Percentiles rank a stretch among this genome's conserved stretches.
Conservation (phyloP, 2,329 filamentous ascomycete genomes). For the Clarireedia paspali region DNA sequence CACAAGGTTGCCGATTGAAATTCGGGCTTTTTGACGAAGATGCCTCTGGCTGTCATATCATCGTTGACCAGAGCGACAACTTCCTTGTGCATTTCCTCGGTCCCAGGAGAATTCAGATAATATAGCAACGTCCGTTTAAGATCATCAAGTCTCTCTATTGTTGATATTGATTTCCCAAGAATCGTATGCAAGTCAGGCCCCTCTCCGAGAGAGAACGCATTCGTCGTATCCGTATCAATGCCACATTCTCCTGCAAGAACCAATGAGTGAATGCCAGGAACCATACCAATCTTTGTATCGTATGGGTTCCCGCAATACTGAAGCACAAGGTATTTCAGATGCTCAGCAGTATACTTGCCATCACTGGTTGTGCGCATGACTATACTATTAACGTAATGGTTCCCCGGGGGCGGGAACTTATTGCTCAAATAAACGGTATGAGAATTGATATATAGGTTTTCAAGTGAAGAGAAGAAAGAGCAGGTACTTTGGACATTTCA, state of each 20-base stretch:
- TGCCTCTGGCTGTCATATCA: not conserved
- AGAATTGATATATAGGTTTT: too few species aligned
- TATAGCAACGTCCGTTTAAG: not conserved
- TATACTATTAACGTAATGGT: too few species aligned
- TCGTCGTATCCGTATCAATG: not conserved
- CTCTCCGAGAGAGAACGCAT: not conserved
- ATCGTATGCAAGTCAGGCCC: not conserved
- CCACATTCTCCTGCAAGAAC: not conserved
- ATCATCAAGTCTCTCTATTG: not conserved
- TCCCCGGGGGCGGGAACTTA: too few species aligned
- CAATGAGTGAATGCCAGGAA: not conserved
- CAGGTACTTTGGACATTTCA: too few species aligned
- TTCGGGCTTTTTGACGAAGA: not conserved
- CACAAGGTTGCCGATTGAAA: not conserved
- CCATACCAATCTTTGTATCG: not conserved
- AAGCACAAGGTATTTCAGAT: not conserved
- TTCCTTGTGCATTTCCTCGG: not conserved
- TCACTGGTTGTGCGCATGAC: not conserved
- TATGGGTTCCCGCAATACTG: not conserved
- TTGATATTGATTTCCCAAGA: not conserved
- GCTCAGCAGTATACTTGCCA: not conserved
- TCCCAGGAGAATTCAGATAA: not conserved
- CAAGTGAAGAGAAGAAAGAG: too few species aligned
- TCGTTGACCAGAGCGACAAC: not conserved
- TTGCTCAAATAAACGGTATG: too few species aligned